Evolutionary conservation across 306 rosid species (phyloP).

Genomic region (Casuarina glauca): DNA sequence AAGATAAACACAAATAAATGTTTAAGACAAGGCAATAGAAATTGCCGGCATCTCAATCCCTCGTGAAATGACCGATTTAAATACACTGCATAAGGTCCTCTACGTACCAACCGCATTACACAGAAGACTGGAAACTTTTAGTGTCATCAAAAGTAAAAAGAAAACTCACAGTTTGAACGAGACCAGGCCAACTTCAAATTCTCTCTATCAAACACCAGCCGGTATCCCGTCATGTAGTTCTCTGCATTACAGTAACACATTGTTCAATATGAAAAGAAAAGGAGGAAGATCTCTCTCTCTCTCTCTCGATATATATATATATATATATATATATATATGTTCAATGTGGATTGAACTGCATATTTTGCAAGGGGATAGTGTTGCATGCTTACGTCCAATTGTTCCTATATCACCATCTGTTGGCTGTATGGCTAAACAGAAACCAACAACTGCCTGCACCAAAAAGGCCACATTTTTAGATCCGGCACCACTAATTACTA

Average conservation of each 20-base stretch:
- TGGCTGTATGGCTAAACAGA: slow-evolving; percentile 85
- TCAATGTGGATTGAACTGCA: background rate
- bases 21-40: background rate
- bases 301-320: too few species aligned
- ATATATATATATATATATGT: too few species aligned
- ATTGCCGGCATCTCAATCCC: background rate
- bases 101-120: background rate
- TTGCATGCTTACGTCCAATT: slow-evolving; percentile 77
- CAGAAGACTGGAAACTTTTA: background rate
- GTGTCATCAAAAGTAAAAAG: background rate
- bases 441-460: slow-evolving; percentile 71
- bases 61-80: background rate
- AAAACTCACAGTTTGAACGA: slow-evolving; percentile 73
- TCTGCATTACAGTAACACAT: slow-evolving; percentile 50
- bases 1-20: background rate
- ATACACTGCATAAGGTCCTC: background rate
- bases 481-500: background rate
- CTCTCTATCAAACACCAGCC: slow-evolving; percentile 84
- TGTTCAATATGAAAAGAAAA: background rate
- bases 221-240: slow-evolving; percentile 85
- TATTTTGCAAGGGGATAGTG: slow-evolving; percentile 7
- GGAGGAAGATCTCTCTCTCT: background rate
- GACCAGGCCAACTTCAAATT: slow-evolving; percentile 85
- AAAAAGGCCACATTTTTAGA: slow-evolving; percentile 14
- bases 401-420: slow-evolving; percentile 70